These are phyloP conservation scores for Debaryomycetaceae sp. DNA, from an alignment of 1,139 yeast genomes.

Conservation along the genomic window DNA sequence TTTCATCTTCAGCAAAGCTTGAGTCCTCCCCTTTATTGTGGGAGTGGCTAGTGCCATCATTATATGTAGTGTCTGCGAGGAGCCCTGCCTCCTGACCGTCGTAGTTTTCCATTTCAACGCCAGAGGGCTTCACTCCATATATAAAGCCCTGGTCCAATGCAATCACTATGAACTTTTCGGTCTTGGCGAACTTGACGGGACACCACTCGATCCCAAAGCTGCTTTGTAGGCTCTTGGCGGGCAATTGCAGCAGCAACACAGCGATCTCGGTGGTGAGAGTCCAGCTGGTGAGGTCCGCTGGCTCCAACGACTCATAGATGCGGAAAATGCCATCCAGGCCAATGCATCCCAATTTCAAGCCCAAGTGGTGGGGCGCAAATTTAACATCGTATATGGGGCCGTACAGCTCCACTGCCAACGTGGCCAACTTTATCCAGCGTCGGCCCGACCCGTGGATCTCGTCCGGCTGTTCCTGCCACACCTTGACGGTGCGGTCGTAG, in stretches of 20 bases:
- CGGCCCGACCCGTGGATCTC: constrained; percentile 72
- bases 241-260: constrained; percentile 53
- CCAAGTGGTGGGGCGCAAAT: constrained; percentile 85
- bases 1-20: constrained; percentile 13
- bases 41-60: constrained; percentile 11
- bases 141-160: constrained; percentile 86
- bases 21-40: neutral
- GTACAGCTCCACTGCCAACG: constrained; percentile 70
- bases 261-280: constrained; percentile 66
- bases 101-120: neutral
- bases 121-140: constrained; percentile 45
- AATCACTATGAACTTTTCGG: constrained; percentile 78
- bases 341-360: constrained; percentile 78
- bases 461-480: constrained; percentile 88
- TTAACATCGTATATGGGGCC: constrained; percentile 89
- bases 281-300: constrained; percentile 83
- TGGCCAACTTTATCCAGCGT: constrained; percentile 74
- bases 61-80: constrained; percentile 3
- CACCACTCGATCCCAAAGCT: constrained; percentile 92
- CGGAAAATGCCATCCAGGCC: constrained; percentile 89
- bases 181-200: constrained; percentile 69
- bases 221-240: constrained; percentile 79
- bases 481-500: constrained; percentile 79
- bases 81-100: constrained; percentile 33
- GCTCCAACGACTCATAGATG: constrained; percentile 85